Evolutionary conservation across 2,329 filamentous ascomycete genomes (phyloP).

Genomic region (Aspergillus jensenii): DNA sequence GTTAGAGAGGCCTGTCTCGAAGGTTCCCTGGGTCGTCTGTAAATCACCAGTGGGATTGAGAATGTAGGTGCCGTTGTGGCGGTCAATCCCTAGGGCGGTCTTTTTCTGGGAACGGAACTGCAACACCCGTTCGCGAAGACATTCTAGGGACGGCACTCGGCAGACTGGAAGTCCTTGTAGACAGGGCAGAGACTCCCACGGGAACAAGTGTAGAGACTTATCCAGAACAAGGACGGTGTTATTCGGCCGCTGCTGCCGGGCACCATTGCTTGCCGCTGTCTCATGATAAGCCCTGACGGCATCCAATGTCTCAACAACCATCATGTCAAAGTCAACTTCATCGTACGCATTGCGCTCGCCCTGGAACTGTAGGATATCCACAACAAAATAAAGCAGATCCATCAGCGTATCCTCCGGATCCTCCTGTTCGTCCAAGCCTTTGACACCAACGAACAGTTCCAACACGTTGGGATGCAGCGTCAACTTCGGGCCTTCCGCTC

Average conservation of each 20-base stretch:
- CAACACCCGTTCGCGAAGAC: slow-evolving; percentile 72
- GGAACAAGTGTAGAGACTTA: slow-evolving; percentile 85
- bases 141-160: slow-evolving; percentile 81
- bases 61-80: slow-evolving; percentile 61
- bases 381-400: slow-evolving; percentile 91
- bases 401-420: slow-evolving; percentile 88
- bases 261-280: slow-evolving; percentile 33
- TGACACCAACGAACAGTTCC: slow-evolving; percentile 84
- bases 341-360: slow-evolving; percentile 96
- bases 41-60: slow-evolving; percentile 88
- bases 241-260: slow-evolving; percentile 30
- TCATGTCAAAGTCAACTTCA: slow-evolving; percentile 91
- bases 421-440: slow-evolving; percentile 66
- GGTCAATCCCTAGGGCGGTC: slow-evolving; percentile 53
- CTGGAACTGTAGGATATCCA: slow-evolving; percentile 95
- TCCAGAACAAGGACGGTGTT: slow-evolving; percentile 91
- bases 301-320: slow-evolving; percentile 85
- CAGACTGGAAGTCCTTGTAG: slow-evolving; percentile 77
- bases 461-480: slow-evolving; percentile 68
- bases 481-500: slow-evolving; percentile 53
- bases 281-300: slow-evolving; percentile 77
- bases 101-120: slow-evolving; percentile 39
- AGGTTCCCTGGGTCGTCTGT: slow-evolving; percentile 72
- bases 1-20: slow-evolving; percentile 64
- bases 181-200: slow-evolving; percentile 93